phyloP scores from a whole-genome alignment of 768 basidiomycete genomes.

The Suillus lakei region DNA sequence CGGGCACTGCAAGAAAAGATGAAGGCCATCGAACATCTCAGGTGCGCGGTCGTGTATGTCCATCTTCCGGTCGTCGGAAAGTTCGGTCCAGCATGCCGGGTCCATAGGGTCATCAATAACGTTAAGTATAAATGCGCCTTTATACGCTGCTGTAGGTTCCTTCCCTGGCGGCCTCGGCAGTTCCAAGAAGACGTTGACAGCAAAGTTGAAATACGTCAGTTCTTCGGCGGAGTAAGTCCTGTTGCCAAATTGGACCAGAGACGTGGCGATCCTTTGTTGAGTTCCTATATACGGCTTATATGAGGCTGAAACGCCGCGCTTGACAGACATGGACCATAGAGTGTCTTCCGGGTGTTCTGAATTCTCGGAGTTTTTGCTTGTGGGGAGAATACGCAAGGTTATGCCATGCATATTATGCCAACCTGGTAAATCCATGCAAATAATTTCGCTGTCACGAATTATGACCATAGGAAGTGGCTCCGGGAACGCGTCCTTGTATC shows the following conservation, averaged over 20 bases:
- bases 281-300: conserved; percentile 8
- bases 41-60: conserved; percentile 12
- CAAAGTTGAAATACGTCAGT: conserved; percentile 21
- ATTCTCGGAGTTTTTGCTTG: background rate
- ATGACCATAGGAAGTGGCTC: conserved; percentile 27
- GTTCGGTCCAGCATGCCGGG: conserved; percentile 7
- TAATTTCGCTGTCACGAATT: conserved; percentile 20
- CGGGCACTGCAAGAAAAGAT: conserved; percentile 7
- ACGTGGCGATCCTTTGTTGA: background rate
- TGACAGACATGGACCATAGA: conserved; percentile 18
- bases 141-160: conserved; percentile 19
- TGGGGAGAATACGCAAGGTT: conserved; percentile 12
- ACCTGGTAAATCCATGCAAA: conserved; percentile 9
- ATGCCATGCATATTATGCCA: background rate
- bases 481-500: conserved; percentile 19
- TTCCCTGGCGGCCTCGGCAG: background rate
- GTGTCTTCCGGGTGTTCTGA: conserved; percentile 5
- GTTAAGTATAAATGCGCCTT: conserved; percentile 31
- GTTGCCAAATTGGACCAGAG: background rate
- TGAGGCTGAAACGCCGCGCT: conserved; percentile 19
- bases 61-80: conserved; percentile 14
- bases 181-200: conserved; percentile 33
- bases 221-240: conserved; percentile 20
- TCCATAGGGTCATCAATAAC: background rate
- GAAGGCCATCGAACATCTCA: background rate